Evolutionary conservation across 495 filamentous ascomycete species (phyloP).

Genomic region (Melanomma pulvis-pyrius): DNA sequence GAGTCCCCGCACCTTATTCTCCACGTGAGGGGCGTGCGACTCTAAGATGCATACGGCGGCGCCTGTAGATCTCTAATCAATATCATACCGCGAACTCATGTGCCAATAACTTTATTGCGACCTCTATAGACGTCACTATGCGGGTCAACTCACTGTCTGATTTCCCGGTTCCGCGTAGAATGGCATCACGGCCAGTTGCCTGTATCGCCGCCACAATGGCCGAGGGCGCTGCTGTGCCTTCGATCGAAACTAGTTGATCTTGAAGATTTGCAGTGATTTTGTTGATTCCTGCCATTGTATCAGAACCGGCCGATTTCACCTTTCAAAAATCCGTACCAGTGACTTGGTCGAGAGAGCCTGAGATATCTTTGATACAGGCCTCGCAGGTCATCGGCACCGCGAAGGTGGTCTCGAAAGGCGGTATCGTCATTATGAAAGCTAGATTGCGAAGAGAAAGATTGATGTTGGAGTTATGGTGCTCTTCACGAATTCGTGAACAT

Average conservation of each 20-base stretch:
- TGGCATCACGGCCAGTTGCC: conserved; percentile 87
- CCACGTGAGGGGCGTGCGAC: conserved; percentile 64
- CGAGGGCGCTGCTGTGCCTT: conserved; percentile 80
- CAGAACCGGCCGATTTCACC: background rate
- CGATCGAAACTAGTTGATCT: conserved; percentile 68
- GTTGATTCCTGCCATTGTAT: conserved; percentile 55
- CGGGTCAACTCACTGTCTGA: conserved; percentile 69
- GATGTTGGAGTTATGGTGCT: background rate
- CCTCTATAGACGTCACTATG: conserved; percentile 3
- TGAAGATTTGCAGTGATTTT: conserved; percentile 67
- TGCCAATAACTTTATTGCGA: conserved; percentile 1
- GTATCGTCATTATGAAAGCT: conserved; percentile 25
- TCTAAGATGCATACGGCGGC: conserved; percentile 97
- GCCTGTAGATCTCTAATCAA: conserved; percentile 53
- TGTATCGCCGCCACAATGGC: conserved; percentile 87
- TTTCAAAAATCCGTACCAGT: conserved; percentile 54
- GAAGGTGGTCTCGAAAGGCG: conserved; percentile 73
- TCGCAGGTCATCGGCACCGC: conserved; percentile 93
- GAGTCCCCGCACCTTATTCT: conserved; percentile 46
- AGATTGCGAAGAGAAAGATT: background rate
- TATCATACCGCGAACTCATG: conserved; percentile 10
- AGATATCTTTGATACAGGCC: conserved; percentile 80
- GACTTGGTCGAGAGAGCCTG: conserved; percentile 70
- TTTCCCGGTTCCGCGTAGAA: conserved; percentile 83
- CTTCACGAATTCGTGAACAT: background rate